A percentile compares a stretch with the other conserved stretches of the same genome.
Evolutionary conservation across 108 stramenopile genomes (phyloP).

Genomic region (Nannochloropsis oceanica): DNA sequence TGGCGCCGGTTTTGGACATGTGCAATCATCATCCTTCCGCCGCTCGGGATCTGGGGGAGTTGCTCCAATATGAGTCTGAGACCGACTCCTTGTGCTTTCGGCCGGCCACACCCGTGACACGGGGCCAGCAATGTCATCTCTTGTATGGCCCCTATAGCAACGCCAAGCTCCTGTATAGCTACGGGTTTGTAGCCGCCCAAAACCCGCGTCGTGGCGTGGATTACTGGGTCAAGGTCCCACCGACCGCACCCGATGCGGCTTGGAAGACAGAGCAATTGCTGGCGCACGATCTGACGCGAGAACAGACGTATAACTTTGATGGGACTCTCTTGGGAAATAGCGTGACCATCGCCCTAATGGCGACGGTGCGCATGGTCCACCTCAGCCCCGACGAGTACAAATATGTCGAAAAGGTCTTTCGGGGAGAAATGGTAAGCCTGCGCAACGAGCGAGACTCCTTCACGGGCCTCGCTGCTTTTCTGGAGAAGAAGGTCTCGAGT

Average conservation of each 20-base stretch:
- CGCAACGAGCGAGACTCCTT: constrained; percentile 11
- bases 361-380: constrained; percentile 7
- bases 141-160: constrained; percentile 23
- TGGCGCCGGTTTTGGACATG: constrained; percentile 17
- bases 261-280: constrained; percentile 7
- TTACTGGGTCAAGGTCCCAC: constrained; percentile 16
- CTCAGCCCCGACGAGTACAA: neutral
- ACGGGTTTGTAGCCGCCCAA: constrained; percentile 10
- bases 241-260: neutral
- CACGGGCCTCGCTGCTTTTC: neutral
- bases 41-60: neutral
- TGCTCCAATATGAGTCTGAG: neutral
- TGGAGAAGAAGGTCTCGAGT: neutral
- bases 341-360: constrained; percentile 4
- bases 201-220: constrained; percentile 22
- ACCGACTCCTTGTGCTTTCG: neutral
- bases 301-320: constrained; percentile 13
- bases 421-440: constrained; percentile 5
- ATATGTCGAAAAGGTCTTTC: constrained; percentile 2
- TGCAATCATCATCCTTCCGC: constrained; percentile 10
- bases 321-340: constrained; percentile 9
- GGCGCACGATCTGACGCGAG: neutral
- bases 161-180: constrained; percentile 26
- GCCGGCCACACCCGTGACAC: neutral
- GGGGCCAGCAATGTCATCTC: constrained; percentile 2